Conservation (phyloP, 2,329 filamentous ascomycete genomes). For the Eutypa lata region DNA sequence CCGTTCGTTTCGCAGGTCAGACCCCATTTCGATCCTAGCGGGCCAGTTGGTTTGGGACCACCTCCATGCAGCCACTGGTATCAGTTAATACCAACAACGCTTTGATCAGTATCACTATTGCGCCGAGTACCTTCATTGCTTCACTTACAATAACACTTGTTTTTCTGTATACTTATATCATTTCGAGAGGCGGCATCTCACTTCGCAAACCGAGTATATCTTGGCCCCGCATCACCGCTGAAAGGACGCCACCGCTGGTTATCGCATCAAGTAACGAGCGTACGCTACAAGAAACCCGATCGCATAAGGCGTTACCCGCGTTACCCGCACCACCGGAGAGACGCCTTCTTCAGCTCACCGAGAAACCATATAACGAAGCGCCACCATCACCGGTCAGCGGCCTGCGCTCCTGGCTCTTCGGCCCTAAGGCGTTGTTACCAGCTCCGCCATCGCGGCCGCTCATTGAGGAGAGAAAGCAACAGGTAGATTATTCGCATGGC, state of each 20-base stretch:
- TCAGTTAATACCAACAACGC: slow-evolving; percentile 61
- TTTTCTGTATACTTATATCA: slow-evolving; percentile 49
- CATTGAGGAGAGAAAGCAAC: neutral
- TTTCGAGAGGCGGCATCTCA: slow-evolving; percentile 33
- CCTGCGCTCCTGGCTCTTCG: slow-evolving; percentile 27
- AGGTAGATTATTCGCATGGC: neutral
- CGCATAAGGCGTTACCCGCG: slow-evolving; percentile 10
- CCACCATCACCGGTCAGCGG: slow-evolving; percentile 17
- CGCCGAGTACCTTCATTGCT: slow-evolving; percentile 56
- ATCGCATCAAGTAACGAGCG: slow-evolving; percentile 2
- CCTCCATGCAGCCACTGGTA: slow-evolving; percentile 56
- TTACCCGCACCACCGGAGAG: slow-evolving; percentile 16
- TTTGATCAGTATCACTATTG: slow-evolving; percentile 56
- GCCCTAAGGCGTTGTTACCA: slow-evolving; percentile 17
- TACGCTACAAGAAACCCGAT: slow-evolving; percentile 3
- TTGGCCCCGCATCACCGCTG: slow-evolving; percentile 14
- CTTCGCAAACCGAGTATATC: slow-evolving; percentile 27
- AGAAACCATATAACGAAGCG: slow-evolving; percentile 15
- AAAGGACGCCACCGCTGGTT: slow-evolving; percentile 6
- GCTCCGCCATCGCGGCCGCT: neutral
- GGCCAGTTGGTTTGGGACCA: slow-evolving; percentile 4
- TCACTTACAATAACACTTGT: slow-evolving; percentile 46
- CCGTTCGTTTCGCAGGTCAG: too few relatives aligned
- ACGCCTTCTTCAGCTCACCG: slow-evolving; percentile 22
- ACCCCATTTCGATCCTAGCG: too few relatives aligned